These are phyloP conservation scores for Cryptosporidium bovis DNA, from an alignment of 169 alveolate genomes.

Conservation along the genomic window DNA sequence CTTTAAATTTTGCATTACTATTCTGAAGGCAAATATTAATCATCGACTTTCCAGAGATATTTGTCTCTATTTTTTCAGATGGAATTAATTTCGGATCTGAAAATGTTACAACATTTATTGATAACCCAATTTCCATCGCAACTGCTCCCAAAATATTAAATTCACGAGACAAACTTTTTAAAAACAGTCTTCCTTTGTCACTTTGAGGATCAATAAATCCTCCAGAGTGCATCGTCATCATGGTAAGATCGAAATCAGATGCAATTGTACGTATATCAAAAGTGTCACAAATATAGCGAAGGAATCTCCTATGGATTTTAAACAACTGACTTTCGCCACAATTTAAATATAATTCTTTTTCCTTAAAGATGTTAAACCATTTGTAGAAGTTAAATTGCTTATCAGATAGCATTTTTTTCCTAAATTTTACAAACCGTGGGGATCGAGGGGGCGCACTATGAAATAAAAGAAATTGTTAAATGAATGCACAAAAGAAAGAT, in stretches of 20 bases:
- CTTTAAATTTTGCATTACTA: slow-evolving; percentile 18
- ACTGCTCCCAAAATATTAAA: slow-evolving; percentile 33
- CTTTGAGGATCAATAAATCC: slow-evolving; percentile 57
- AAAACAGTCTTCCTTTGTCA: slow-evolving; percentile 17
- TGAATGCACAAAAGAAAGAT: neutral
- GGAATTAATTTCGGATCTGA: slow-evolving; percentile 61
- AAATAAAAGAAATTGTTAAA: too few species aligned
- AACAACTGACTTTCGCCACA: neutral
- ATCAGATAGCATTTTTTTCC: neutral
- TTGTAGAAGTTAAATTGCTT: slow-evolving; percentile 28
- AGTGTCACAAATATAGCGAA: slow-evolving; percentile 2
- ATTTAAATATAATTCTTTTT: neutral
- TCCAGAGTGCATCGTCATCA: slow-evolving; percentile 72
- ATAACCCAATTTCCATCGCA: slow-evolving; percentile 10
- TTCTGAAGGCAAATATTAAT: slow-evolving; percentile 19
- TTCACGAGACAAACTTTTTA: slow-evolving; percentile 37
- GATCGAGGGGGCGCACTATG: neutral
- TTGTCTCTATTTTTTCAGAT: slow-evolving; percentile 1
- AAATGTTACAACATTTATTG: slow-evolving; percentile 62
- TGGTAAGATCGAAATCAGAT: slow-evolving; percentile 62
- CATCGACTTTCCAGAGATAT: slow-evolving; percentile 62
- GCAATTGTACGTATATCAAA: slow-evolving; percentile 59
- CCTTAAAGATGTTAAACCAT: slow-evolving; percentile 45
- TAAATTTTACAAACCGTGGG: neutral
- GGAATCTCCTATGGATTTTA: neutral